Conservation (phyloP, 75 land plant species). For the Pseudotsuga menziesii region DNA sequence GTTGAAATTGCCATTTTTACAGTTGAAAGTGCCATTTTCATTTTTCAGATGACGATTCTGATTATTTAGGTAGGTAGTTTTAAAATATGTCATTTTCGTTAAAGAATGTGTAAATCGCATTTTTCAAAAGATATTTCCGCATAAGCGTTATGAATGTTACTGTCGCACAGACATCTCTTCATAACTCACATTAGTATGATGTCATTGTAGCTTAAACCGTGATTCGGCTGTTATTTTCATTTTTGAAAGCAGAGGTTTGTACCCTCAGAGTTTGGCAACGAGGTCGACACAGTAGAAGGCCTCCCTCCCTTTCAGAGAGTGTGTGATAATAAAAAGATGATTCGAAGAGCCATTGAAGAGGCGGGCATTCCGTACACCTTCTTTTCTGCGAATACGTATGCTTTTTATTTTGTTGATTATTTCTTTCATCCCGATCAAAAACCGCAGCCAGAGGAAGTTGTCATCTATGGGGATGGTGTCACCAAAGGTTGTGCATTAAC, state of each 20-base stretch:
- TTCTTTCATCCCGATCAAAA: slow-evolving; percentile 21
- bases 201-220: no score
- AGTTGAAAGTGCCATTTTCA: no score
- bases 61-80: no score
- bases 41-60: no score
- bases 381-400: slow-evolving; percentile 22
- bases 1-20: no score
- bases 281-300: slow-evolving; percentile 16
- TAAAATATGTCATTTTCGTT: no score
- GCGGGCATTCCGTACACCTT: slow-evolving; percentile 40
- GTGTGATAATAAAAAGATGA: slow-evolving; percentile 16
- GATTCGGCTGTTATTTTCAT: no score
- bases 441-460: slow-evolving; percentile 3
- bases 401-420: slow-evolving; percentile 18
- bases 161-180: no score
- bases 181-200: no score
- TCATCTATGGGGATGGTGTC: slow-evolving; percentile 35
- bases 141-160: no score
- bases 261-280: slow-evolving; percentile 44
- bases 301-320: slow-evolving; percentile 18
- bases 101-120: no score
- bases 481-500: slow-evolving; percentile 19
- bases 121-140: no score
- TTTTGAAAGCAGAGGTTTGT: slow-evolving; percentile 32
- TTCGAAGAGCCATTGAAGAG: slow-evolving; percentile 28